Conservation (phyloP, 2,329 filamentous ascomycete species). For the Phaeosphaeriaceae sp. region DNA sequence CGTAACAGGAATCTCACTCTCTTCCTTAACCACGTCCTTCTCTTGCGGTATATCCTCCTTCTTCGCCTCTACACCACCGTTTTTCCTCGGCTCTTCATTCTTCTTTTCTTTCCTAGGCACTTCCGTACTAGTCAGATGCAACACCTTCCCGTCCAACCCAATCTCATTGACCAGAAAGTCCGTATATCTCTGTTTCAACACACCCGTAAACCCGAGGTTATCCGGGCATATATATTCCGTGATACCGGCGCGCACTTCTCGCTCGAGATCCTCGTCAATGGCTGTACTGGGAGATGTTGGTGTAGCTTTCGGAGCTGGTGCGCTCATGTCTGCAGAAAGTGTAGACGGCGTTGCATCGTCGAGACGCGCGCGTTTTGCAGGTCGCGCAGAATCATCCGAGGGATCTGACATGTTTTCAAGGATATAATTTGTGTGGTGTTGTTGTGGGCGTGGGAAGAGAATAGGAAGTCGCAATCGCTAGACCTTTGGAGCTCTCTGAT, state of each 20-base stretch:
- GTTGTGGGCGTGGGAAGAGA: background rate
- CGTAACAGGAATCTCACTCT: no score
- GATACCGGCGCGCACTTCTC: conserved; percentile 63
- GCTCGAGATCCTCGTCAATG: conserved; percentile 42
- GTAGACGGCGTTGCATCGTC: conserved; percentile 25
- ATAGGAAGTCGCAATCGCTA: conserved; percentile 4
- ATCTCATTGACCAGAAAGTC: conserved; percentile 96
- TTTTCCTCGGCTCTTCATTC: conserved; percentile 21
- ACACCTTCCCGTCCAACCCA: conserved; percentile 72
- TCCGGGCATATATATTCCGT: conserved; percentile 65
- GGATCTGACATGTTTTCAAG: conserved; percentile 22
- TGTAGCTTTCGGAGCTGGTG: conserved; percentile 9
- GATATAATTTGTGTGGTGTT: conserved; percentile 1
- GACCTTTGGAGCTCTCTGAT: conserved; percentile 5
- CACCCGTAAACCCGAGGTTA: conserved; percentile 66
- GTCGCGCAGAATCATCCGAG: conserved; percentile 26
- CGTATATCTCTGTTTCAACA: conserved; percentile 78
- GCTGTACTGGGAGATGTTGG: conserved; percentile 12
- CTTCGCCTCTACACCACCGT: conserved; percentile 15
- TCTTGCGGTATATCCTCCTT: conserved; percentile 24
- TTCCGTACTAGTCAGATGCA: conserved; percentile 68
- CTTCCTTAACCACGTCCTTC: conserved; percentile 28
- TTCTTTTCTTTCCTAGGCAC: conserved; percentile 27
- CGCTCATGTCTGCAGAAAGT: conserved; percentile 5
- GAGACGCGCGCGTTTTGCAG: conserved; percentile 43